Evolutionary conservation across 2,329 filamentous ascomycete species (phyloP).

Genomic region (Curvularia lunata): DNA sequence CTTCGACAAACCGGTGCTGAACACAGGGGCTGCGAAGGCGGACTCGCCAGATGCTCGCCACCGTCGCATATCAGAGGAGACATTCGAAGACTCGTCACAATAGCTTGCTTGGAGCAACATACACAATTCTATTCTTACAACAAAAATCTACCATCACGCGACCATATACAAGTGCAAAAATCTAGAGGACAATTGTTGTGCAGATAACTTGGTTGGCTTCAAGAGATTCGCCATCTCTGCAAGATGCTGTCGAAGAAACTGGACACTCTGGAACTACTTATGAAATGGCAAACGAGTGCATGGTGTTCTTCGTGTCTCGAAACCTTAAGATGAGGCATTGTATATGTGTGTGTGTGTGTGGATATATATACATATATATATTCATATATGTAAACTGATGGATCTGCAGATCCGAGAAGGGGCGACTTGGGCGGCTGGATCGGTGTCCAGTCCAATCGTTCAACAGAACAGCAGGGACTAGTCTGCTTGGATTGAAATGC

Average conservation of each 20-base stretch:
- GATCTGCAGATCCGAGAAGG: background rate
- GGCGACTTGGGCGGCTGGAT: background rate
- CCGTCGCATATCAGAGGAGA: conserved; percentile 33
- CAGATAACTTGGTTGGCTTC: background rate
- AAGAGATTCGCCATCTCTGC: background rate
- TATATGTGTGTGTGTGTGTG: background rate
- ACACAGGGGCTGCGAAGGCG: conserved; percentile 26
- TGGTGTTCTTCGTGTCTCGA: background rate
- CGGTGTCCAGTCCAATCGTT: background rate
- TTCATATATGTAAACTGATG: background rate
- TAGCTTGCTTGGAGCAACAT: background rate
- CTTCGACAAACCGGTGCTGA: conserved; percentile 27
- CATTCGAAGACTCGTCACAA: conserved; percentile 15
- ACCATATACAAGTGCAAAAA: conserved; percentile 3
- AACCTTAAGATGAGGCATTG: background rate
- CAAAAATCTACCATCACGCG: background rate
- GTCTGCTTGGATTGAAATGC: background rate
- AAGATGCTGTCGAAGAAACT: background rate
- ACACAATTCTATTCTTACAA: background rate
- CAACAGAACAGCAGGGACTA: background rate
- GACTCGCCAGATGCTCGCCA: conserved; percentile 37
- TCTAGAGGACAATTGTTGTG: background rate
- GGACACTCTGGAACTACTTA: background rate
- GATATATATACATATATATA: background rate
- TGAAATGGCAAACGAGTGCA: background rate